These are phyloP conservation scores for Proliferodiscus dingleyae DNA, from an alignment of 2,329 filamentous ascomycete genomes.

Conservation along the genomic window DNA sequence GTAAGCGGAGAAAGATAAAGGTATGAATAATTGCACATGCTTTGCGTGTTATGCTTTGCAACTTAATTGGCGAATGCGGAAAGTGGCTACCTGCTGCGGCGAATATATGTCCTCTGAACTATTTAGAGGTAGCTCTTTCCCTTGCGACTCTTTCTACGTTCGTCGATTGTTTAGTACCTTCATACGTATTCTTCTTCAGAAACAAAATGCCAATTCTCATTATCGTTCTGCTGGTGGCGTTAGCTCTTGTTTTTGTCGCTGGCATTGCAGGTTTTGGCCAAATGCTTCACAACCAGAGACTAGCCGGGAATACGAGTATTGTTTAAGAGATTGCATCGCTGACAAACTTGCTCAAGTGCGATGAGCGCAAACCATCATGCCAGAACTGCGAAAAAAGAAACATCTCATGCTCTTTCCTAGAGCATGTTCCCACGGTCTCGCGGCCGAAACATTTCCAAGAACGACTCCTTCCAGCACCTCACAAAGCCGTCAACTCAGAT, in stretches of 20 bases:
- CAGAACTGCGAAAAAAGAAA: slow-evolving; percentile 11
- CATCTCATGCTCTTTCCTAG: slow-evolving; percentile 13
- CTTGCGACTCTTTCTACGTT: background rate
- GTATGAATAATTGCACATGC: slow-evolving; percentile 11
- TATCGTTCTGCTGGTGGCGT: slow-evolving; percentile 1
- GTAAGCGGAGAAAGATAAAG: slow-evolving; percentile 27
- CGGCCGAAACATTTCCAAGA: background rate
- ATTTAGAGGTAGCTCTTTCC: background rate
- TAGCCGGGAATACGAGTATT: background rate
- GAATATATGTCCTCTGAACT: background rate
- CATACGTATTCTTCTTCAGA: background rate
- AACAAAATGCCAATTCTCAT: slow-evolving; percentile 5
- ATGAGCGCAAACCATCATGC: slow-evolving; percentile 16
- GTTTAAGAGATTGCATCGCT: background rate
- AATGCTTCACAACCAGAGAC: slow-evolving; percentile 8
- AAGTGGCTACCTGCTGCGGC: background rate
- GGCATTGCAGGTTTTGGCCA: slow-evolving; percentile 14
- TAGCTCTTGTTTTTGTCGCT: slow-evolving; percentile 3
- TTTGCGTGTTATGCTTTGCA: background rate
- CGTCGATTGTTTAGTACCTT: background rate
- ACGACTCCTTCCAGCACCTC: background rate
- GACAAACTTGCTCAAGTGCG: slow-evolving; percentile 11
- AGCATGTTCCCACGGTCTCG: slow-evolving; percentile 3
- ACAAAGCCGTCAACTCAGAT: too few species aligned
- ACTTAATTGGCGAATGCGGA: background rate